phyloP scores from a whole-genome alignment of 148 eudicot genomes.

The Persicaria tinctoria region DNA sequence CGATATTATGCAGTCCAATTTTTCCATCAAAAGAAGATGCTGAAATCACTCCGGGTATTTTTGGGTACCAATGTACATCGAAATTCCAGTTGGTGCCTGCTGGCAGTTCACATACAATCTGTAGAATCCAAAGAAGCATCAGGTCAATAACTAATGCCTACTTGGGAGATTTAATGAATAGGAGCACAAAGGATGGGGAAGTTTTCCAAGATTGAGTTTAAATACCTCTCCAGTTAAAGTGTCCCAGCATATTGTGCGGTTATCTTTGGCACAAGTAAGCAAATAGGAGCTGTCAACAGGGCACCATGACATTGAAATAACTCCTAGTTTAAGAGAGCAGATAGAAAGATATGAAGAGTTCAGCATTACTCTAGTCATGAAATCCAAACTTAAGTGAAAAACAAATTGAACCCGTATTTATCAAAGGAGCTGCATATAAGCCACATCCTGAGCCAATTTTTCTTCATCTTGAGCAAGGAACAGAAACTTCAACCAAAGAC shows the following conservation, averaged over 20 bases:
- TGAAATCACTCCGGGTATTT: slow-evolving; percentile 89
- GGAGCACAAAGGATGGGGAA: not conserved
- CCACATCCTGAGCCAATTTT: too few relatives aligned
- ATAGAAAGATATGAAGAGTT: not conserved
- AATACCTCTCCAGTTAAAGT: slow-evolving; percentile 69
- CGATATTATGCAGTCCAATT: slow-evolving; percentile 80
- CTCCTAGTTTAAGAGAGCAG: slow-evolving; percentile 38
- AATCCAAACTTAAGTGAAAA: not conserved
- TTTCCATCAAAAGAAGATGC: slow-evolving; percentile 98
- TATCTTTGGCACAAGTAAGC: slow-evolving; percentile 91
- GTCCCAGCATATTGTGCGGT: slow-evolving; percentile 97
- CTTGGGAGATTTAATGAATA: not conserved
- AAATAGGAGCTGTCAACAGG: slow-evolving; percentile 82
- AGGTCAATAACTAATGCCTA: slow-evolving; percentile 1
- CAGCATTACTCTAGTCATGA: not conserved
- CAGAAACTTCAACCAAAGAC: not conserved
- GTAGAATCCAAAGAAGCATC: slow-evolving; percentile 20
- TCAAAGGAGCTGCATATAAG: too few relatives aligned
- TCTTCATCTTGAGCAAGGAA: not conserved
- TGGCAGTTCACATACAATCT: slow-evolving; percentile 92
- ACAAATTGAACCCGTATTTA: too few relatives aligned
- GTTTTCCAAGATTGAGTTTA: not conserved
- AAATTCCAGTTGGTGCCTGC: slow-evolving; percentile 91
- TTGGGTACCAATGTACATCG: slow-evolving; percentile 94
- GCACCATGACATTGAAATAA: slow-evolving; percentile 97